Evolutionary conservation across 345 rosid species (phyloP), one percentile per base, ranked within the genome.

Genomic region (Citrus unshiu): DNA sequence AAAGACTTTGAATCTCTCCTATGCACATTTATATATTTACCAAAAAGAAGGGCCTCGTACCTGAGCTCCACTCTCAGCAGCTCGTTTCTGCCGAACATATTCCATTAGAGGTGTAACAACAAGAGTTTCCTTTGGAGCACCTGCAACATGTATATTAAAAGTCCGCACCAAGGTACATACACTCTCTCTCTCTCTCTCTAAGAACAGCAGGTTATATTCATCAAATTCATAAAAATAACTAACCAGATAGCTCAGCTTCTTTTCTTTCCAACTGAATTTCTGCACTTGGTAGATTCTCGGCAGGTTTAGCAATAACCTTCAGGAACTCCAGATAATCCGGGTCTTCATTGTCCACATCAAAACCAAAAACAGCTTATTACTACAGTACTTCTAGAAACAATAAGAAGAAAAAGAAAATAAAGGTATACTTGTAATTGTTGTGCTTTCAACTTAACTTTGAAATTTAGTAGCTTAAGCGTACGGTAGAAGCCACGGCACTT

Each of bases 51-150:
- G 49, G 70, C 6, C 35, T 29, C 5, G 49, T 84, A 93, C 95
- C 95, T 80, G 90, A 49, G 87, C 63, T 73, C 87, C 95, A 77
- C 71, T 84, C 70, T 85, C 81, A 29, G 93, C 80, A 84, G 93
- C 89, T 84, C 95, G 87, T 78, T 88, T 91, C 80, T 89, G 93
- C 10, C 95, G 91, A 43, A 93, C 89, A 85, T 88, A 93, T 81
- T 93, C 94, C 97, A 93, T 93, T 39, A 93, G 83, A 37, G 97
- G 94, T 19, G 97, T 93, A 73, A 91, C 83, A 68, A 90, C 79
- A 35, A 83, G 86, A 76, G 87, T 72, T 18, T 88, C 87, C 84
- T 89, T 89, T 19, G 87, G 58, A 65, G 83, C 74, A 32, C 90
- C 93, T 93, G 76, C 4, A 56, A 27, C 56, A 77, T 32, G 37